Conservation (phyloP, 768 basidiomycete genomes). For the Serpula lacrymans region DNA sequence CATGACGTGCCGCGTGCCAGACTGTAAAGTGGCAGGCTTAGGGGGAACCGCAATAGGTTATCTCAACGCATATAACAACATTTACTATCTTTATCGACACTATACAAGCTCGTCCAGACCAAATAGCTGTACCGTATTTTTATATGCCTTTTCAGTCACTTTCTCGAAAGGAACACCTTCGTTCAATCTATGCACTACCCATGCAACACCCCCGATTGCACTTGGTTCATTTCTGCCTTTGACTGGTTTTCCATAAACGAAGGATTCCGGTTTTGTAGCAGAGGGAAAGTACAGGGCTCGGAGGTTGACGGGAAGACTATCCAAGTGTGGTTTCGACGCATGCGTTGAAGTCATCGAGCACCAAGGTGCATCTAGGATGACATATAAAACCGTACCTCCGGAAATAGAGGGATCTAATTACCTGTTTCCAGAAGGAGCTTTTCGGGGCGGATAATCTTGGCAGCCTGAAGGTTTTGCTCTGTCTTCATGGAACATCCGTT, state of each 20-base stretch:
- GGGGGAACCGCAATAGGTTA: too few relatives aligned
- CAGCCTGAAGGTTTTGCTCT: constrained; percentile 53
- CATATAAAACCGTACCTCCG: constrained; percentile 1
- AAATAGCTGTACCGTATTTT: constrained; percentile 63
- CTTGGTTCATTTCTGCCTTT: constrained; percentile 79
- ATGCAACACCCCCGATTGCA: constrained; percentile 65
- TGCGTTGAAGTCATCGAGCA: constrained; percentile 68
- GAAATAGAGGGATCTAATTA: constrained; percentile 14
- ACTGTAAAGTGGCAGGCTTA: too few relatives aligned
- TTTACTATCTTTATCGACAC: too few relatives aligned
- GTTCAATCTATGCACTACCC: constrained; percentile 55
- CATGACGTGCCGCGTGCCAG: too few relatives aligned
- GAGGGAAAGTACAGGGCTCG: constrained; percentile 49
- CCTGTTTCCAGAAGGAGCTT: constrained; percentile 75
- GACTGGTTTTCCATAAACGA: constrained; percentile 54
- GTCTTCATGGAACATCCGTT: constrained; percentile 82
- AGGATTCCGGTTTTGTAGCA: constrained; percentile 54
- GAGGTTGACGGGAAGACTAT: constrained; percentile 43
- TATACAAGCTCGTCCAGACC: constrained; percentile 42
- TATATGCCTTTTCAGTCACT: constrained; percentile 55
- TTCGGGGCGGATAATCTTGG: constrained; percentile 54
- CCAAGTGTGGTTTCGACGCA: constrained; percentile 51
- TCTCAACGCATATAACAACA: too few relatives aligned
- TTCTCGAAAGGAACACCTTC: constrained; percentile 48
- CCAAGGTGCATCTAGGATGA: constrained; percentile 60